Evolutionary conservation across 768 basidiomycete genomes (phyloP).

Genomic region (Lactarius indigo): DNA sequence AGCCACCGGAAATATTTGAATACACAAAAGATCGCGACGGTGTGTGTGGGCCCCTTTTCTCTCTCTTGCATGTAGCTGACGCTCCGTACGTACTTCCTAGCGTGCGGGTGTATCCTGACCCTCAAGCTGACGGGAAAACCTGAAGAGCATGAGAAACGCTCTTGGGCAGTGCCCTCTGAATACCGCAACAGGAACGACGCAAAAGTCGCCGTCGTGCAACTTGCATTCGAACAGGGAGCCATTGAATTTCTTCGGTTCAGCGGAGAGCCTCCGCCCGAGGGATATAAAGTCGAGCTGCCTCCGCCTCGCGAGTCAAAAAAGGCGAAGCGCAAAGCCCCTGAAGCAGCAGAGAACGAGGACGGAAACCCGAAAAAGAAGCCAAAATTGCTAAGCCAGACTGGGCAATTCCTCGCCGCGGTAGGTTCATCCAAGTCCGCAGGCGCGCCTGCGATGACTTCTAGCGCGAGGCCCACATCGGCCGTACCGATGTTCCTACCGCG

Average conservation of each 20-base stretch:
- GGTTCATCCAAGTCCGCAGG: not conserved
- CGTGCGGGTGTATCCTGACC: conserved; percentile 51
- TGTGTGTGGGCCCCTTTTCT: conserved; percentile 30
- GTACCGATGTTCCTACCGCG: conserved; percentile 6
- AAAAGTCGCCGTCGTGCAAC: conserved; percentile 50
- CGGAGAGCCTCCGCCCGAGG: conserved; percentile 41
- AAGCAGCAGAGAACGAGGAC: not conserved
- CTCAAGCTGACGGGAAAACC: conserved; percentile 39
- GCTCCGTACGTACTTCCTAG: conserved; percentile 32
- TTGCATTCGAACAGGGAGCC: conserved; percentile 52
- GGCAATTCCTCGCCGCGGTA: conserved; percentile 7
- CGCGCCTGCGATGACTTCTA: not conserved
- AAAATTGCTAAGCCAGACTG: conserved; percentile 12
- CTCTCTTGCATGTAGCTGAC: conserved; percentile 2
- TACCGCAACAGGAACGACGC: conserved; percentile 62
- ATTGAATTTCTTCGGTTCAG: conserved; percentile 59
- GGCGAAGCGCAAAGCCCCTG: conserved; percentile 26
- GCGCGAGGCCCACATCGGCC: not conserved
- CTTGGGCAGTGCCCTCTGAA: conserved; percentile 45
- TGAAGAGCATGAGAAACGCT: conserved; percentile 36
- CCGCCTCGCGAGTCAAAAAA: conserved; percentile 21
- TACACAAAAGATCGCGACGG: conserved; percentile 50
- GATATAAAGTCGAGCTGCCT: conserved; percentile 38
- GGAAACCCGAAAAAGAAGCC: not conserved
- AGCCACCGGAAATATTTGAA: conserved; percentile 38